These are phyloP conservation scores for Fennellomyces sp. DNA, from an alignment of 371 early-diverging fungal genomes.

Conservation along the genomic window DNA sequence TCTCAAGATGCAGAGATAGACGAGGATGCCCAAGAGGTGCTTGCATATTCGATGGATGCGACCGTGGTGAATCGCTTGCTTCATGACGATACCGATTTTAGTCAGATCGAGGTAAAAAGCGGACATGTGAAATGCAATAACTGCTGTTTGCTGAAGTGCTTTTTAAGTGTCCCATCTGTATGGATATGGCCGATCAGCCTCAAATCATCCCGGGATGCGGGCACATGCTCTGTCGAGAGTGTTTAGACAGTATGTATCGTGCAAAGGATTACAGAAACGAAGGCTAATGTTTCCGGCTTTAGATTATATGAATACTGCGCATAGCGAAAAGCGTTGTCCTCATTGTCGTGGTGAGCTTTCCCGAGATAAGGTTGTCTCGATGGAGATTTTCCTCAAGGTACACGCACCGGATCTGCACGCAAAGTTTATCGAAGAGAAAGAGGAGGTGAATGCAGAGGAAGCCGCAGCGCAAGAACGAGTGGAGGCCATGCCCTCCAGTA, in stretches of 20 bases:
- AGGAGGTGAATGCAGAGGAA: neutral
- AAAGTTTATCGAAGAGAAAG: slow-evolving; percentile 1
- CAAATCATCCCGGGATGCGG: slow-evolving; percentile 40
- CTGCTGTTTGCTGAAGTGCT: neutral
- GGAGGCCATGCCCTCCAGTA: slow-evolving; percentile 21
- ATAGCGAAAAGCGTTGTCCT: slow-evolving; percentile 32
- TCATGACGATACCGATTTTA: slow-evolving; percentile 8
- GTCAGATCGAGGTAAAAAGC: slow-evolving; percentile 22
- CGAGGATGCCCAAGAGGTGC: neutral
- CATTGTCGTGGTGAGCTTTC: slow-evolving; percentile 42
- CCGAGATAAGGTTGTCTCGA: slow-evolving; percentile 11
- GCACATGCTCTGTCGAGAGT: slow-evolving; percentile 52
- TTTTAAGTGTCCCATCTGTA: slow-evolving; percentile 47
- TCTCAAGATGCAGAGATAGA: neutral
- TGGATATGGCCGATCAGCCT: slow-evolving; percentile 43
- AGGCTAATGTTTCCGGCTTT: neutral
- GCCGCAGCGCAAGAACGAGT: neutral
- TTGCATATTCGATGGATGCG: neutral
- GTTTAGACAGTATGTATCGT: slow-evolving; percentile 29
- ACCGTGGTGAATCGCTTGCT: slow-evolving; percentile 28
- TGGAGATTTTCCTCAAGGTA: slow-evolving; percentile 30
- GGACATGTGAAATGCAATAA: no score
- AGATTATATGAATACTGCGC: slow-evolving; percentile 24
- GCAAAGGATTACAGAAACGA: neutral
- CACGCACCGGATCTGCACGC: slow-evolving; percentile 30